Conservation (phyloP, 1,139 yeast species). For the Candida tropicalis region DNA sequence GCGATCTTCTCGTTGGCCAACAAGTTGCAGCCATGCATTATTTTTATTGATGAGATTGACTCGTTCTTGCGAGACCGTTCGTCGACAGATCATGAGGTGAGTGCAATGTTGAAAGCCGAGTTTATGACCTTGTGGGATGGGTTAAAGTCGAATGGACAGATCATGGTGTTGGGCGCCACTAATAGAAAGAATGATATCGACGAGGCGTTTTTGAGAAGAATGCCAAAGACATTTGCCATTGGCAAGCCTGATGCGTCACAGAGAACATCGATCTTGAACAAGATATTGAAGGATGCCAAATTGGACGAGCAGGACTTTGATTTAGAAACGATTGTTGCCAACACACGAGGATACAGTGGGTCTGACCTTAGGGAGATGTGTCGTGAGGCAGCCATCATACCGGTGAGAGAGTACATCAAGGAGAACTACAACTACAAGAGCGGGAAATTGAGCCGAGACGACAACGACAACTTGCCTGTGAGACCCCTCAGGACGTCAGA, state of each 20-base stretch:
- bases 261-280: constrained; percentile 66
- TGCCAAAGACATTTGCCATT: constrained; percentile 89
- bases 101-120: constrained; percentile 93
- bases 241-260: constrained; percentile 71
- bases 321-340: constrained; percentile 56
- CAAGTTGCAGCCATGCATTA: constrained; percentile 91
- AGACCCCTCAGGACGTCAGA: constrained; percentile 51
- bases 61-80: constrained; percentile 88
- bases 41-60: constrained; percentile 95
- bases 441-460: constrained; percentile 38
- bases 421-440: constrained; percentile 43
- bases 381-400: constrained; percentile 88
- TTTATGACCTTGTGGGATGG: constrained; percentile 99
- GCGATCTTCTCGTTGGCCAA: constrained; percentile 90
- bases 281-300: constrained; percentile 66
- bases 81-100: constrained; percentile 90
- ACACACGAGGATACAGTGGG: constrained; percentile 82
- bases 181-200: constrained; percentile 92
- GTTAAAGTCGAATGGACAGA: constrained; percentile 70
- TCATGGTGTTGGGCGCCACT: constrained; percentile 93
- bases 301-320: constrained; percentile 62
- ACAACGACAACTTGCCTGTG: constrained; percentile 33
- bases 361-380: constrained; percentile 90
- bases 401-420: constrained; percentile 83
- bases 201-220: constrained; percentile 85